Evolutionary conservation across 176 grass and related monocot genomes (phyloP).

Genomic region (Chloris gayana): DNA sequence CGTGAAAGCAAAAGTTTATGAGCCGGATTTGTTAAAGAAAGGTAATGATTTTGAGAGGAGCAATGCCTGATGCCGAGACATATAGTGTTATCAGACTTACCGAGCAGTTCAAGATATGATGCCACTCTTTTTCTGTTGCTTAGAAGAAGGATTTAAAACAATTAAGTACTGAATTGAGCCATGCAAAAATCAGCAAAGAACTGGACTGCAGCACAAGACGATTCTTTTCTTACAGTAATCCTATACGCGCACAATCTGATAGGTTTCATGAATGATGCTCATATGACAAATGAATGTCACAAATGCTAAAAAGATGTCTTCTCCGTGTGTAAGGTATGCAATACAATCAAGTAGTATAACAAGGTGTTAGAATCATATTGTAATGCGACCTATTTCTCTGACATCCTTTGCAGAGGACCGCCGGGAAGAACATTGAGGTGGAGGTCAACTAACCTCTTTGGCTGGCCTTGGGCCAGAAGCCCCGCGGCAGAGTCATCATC

Average conservation of each 20-base stretch:
- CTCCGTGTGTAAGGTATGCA: background rate
- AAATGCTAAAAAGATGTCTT: constrained; percentile 4
- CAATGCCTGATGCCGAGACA: constrained; percentile 80
- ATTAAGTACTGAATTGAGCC: background rate
- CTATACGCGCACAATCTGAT: too few relatives aligned
- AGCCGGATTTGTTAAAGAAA: constrained; percentile 74
- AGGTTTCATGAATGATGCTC: background rate
- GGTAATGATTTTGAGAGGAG: constrained; percentile 86
- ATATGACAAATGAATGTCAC: background rate
- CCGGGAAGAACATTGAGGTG: constrained; percentile 87
- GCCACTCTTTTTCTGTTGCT: background rate
- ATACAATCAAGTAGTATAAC: constrained; percentile 5
- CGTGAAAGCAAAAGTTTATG: constrained; percentile 75
- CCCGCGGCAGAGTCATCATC: constrained; percentile 78
- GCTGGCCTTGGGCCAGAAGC: constrained; percentile 82
- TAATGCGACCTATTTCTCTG: background rate
- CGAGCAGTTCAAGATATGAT: constrained; percentile 68
- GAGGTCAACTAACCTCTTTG: constrained; percentile 96
- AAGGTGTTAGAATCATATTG: constrained; percentile 5
- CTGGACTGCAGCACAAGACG: background rate
- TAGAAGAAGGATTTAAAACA: constrained; percentile 23
- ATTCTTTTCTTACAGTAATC: too few relatives aligned
- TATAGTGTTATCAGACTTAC: constrained; percentile 75
- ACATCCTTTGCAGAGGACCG: constrained; percentile 39
- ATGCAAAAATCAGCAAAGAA: constrained; percentile 9